A percentile compares a stretch with the other conserved stretches of the same genome.
Evolutionary conservation across 2,329 filamentous ascomycete genomes (phyloP).

Genomic region (Microthyrium microscopicum): DNA sequence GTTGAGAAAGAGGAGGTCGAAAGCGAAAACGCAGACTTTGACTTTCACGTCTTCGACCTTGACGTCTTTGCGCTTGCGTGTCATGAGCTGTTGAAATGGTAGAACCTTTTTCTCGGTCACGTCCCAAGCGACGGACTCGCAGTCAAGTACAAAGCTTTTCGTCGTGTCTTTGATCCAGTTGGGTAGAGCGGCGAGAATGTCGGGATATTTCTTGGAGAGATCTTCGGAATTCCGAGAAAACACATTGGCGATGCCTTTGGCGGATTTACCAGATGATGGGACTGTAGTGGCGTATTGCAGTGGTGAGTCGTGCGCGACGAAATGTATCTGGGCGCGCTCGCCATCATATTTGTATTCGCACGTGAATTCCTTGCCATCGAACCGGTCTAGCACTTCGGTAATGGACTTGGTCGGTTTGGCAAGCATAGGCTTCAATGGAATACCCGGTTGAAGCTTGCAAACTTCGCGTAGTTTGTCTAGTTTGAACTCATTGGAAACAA

Average conservation of each 20-base stretch:
- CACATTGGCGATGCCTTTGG: slow-evolving; percentile 69
- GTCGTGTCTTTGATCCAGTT: slow-evolving; percentile 83
- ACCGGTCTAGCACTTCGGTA: slow-evolving; percentile 90
- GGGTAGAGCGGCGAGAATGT: slow-evolving; percentile 75
- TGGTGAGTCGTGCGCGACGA: slow-evolving; percentile 66
- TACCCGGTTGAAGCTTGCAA: slow-evolving; percentile 83
- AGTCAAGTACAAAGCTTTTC: slow-evolving; percentile 94
- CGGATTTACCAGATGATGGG: slow-evolving; percentile 47
- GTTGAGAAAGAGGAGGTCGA: slow-evolving; percentile 86
- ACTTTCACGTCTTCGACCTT: slow-evolving; percentile 90
- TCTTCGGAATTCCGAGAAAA: slow-evolving; percentile 98
- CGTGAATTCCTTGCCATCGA: slow-evolving; percentile 87
- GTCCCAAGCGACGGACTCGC: slow-evolving; percentile 96
- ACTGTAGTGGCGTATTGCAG: slow-evolving; percentile 44
- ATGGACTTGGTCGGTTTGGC: slow-evolving; percentile 97
- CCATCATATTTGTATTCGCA: slow-evolving; percentile 99
- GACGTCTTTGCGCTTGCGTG: slow-evolving; percentile 91
- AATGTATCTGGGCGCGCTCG: slow-evolving; percentile 96
- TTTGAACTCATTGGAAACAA: slow-evolving; percentile 73
- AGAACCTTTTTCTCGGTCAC: slow-evolving; percentile 86
- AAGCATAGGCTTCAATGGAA: slow-evolving; percentile 95
- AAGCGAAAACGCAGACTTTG: slow-evolving; percentile 93
- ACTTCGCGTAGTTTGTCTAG: slow-evolving; percentile 66
- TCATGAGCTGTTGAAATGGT: slow-evolving; percentile 97
- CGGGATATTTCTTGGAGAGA: slow-evolving; percentile 91